Evolutionary conservation across 179 eudicot genomes (phyloP), one percentile per base, ranked within the genome.

Genomic region (Beta lomatogona): DNA sequence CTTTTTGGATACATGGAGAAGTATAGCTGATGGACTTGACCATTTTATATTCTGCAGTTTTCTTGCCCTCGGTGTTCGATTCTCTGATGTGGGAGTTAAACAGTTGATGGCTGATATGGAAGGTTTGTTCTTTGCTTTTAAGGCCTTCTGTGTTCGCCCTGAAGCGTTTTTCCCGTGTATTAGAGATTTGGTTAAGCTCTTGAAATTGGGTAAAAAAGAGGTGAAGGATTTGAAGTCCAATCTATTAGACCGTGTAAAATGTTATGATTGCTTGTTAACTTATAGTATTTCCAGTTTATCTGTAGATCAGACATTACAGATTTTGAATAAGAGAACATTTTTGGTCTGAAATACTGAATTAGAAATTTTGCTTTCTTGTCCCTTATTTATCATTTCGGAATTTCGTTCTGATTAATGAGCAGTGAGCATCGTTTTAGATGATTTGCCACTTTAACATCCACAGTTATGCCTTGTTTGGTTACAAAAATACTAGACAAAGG

Each of bases 21-120:
- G 88, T 77, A 80, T 87, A 28, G 91, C 91, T 4, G 89, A 90
- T 53, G 92, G 91, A n/a, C 83, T 90, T 8, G 91, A 90, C 85
- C 88, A 53, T 79, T 90, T 85, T 60, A 79, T 73, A 55, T 88
- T 88, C 75, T 73, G 71, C 36, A 90, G 88, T 86, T 77, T 88
- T n/a, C 63, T 85, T 31, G 52, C 80, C 12, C 63, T 67, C 22
- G 55, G 69, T 61, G 50, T 57, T 54, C 83, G 65, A 36, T 87
- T 90, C 73, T 86, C 88, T 19, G 68, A 71, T 4, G 64, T 25
- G 46, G 89, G 87, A 45, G 78, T 69, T n/a, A 75, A 81, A 64
- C 89, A 83, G 84, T 79, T 86, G 19, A 75, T 63, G 52, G 79
- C 86, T 19, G 91, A 90, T 70, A 74, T 88, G 83, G 64, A 80